Conservation (phyloP, 108 stramenopile genomes). For the Fistulifera pelliculosa region DNA sequence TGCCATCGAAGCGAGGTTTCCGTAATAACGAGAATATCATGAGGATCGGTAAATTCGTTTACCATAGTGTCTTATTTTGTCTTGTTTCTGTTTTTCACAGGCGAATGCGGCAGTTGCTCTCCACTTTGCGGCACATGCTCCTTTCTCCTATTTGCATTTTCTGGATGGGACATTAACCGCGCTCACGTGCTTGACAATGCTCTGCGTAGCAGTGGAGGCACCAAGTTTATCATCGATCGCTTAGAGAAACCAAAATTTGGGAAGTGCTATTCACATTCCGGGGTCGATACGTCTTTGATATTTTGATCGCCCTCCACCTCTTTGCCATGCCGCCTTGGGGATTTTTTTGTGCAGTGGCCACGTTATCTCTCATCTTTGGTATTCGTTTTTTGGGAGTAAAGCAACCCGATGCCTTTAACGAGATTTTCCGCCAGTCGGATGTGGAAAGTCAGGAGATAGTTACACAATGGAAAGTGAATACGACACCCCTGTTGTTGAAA, state of each 20-base stretch:
- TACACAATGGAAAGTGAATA: constrained; percentile 48
- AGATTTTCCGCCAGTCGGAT: constrained; percentile 55
- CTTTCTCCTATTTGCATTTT: constrained; percentile 28
- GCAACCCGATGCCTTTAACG: constrained; percentile 62
- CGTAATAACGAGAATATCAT: too few species aligned
- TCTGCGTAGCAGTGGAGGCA: constrained; percentile 44
- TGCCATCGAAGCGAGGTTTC: too few species aligned
- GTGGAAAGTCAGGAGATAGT: constrained; percentile 34
- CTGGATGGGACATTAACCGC: constrained; percentile 30
- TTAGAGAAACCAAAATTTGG: constrained; percentile 34
- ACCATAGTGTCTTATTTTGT: neutral
- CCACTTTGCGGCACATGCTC: constrained; percentile 18
- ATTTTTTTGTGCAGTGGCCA: constrained; percentile 30
- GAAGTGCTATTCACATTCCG: constrained; percentile 48
- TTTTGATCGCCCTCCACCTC: constrained; percentile 38
- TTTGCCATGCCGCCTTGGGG: constrained; percentile 57
- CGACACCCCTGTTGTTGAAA: constrained; percentile 22
- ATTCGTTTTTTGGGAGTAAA: constrained; percentile 63
- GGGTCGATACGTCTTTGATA: constrained; percentile 54
- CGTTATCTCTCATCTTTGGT: constrained; percentile 51
- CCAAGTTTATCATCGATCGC: constrained; percentile 30
- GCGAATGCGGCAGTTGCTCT: constrained; percentile 34
- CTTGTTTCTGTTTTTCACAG: constrained; percentile 12
- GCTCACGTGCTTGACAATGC: constrained; percentile 33
- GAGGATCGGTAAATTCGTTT: neutral